Evolutionary conservation across 345 rosid genomes (phyloP).

Genomic region (Heritiera fomes): DNA sequence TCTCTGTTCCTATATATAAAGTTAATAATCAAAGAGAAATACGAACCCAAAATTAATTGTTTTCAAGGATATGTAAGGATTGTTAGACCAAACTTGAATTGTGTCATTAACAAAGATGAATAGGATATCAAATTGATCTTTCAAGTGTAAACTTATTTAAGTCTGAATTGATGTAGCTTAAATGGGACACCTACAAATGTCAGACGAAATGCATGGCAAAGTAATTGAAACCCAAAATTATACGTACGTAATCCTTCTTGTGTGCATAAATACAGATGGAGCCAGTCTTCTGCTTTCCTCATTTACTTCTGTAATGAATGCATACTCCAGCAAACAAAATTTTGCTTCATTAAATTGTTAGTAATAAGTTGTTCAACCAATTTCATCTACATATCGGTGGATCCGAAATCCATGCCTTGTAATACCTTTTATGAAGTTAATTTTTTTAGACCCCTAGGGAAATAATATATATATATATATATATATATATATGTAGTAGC

Average conservation of each 20-base stretch:
- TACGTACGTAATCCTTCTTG: not conserved
- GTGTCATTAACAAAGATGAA: not conserved
- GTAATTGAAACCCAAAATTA: conserved; percentile 6
- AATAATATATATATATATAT: too few species aligned
- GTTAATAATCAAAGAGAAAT: too few species aligned
- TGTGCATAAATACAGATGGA: not conserved
- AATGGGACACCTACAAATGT: not conserved
- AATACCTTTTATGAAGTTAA: not conserved
- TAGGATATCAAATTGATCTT: not conserved
- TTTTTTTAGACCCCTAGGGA: not conserved
- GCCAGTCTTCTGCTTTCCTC: conserved; percentile 1
- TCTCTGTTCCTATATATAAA: too few species aligned
- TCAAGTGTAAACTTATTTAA: not conserved
- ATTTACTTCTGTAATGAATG: conserved; percentile 19
- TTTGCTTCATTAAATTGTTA: not conserved
- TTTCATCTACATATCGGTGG: not conserved
- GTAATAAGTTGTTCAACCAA: conserved; percentile 10
- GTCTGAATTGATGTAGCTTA: not conserved
- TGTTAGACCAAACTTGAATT: too few species aligned
- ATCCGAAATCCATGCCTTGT: not conserved
- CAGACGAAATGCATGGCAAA: conserved; percentile 14
- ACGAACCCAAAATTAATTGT: too few species aligned
- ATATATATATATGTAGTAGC: not conserved
- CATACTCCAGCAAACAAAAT: conserved; percentile 7
- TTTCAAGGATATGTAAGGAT: too few species aligned